Percentiles rank a stretch among this genome's conserved stretches.
phyloP scores from a whole-genome alignment of 2,329 filamentous ascomycete species.

The Apiospora kogelbergensis region DNA sequence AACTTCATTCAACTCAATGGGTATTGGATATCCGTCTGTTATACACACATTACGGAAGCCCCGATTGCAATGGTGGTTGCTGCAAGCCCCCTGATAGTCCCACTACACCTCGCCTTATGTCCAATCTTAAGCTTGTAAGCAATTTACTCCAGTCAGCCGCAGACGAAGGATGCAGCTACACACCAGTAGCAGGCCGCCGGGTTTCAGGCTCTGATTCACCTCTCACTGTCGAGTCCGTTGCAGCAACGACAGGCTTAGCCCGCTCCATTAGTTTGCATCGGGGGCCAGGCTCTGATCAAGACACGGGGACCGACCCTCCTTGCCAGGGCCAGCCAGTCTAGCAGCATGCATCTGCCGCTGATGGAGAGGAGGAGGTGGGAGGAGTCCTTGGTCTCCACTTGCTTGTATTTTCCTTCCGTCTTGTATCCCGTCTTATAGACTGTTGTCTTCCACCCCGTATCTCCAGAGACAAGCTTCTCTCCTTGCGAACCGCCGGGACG shows the following conservation, averaged over 20 bases:
- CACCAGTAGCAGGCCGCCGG: not conserved
- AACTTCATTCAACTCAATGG: not conserved
- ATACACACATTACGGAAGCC: not conserved
- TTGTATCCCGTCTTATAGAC: not conserved
- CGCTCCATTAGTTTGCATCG: not conserved
- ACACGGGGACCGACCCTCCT: not conserved
- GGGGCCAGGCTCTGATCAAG: not conserved
- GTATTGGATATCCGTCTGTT: not conserved
- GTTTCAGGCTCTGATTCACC: not conserved
- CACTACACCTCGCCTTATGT: not conserved
- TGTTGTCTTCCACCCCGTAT: not conserved
- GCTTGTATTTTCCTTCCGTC: not conserved
- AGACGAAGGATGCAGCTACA: not conserved
- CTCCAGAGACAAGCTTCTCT: not conserved
- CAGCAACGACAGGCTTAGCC: not conserved
- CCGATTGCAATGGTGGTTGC: not conserved
- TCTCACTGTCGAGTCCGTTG: not conserved
- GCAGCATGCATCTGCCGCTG: not conserved
- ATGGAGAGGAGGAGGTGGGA: not conserved
- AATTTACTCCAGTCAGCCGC: not conserved
- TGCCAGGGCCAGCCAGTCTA: not conserved
- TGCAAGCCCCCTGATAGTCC: not conserved
- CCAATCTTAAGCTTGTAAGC: constrained; percentile 1
- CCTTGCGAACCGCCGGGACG: not conserved
- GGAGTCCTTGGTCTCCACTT: not conserved